These are phyloP conservation scores for Keqinozyma sinolaborantium DNA, from an alignment of 1,139 yeast species.

Conservation along the genomic window DNA sequence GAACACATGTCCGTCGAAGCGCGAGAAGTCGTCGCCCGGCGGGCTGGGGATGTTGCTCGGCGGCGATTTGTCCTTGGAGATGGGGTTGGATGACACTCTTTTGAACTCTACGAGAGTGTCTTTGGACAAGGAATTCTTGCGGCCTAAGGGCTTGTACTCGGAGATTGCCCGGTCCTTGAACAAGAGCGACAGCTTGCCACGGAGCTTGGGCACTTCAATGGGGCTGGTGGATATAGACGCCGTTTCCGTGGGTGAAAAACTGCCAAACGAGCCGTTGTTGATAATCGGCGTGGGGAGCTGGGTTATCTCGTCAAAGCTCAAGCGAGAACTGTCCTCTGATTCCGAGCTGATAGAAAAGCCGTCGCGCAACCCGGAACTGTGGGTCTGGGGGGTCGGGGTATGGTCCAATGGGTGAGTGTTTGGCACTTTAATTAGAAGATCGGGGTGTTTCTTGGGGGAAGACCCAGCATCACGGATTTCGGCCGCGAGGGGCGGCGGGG, in stretches of 20 bases:
- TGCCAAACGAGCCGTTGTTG: slow-evolving; percentile 34
- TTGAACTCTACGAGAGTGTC: not conserved
- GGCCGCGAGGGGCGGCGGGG: too few species aligned
- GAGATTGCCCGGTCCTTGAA: slow-evolving; percentile 23
- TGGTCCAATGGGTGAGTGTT: too few species aligned
- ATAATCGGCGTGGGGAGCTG: slow-evolving; percentile 57
- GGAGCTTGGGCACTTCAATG: slow-evolving; percentile 4
- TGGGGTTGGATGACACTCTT: slow-evolving; percentile 1
- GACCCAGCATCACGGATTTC: too few species aligned
- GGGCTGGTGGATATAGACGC: slow-evolving; percentile 5
- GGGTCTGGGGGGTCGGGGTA: too few species aligned
- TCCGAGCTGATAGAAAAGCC: not conserved
- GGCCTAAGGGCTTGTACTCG: slow-evolving; percentile 31
- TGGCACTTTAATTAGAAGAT: not conserved
- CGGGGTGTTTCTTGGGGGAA: not conserved
- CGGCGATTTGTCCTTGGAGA: not conserved
- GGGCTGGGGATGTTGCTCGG: slow-evolving; percentile 8
- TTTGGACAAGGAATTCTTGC: slow-evolving; percentile 17
- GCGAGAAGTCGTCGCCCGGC: slow-evolving; percentile 4
- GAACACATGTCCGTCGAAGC: not conserved
- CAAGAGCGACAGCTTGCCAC: slow-evolving; percentile 2
- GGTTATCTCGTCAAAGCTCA: slow-evolving; percentile 45
- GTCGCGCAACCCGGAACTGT: too few species aligned
- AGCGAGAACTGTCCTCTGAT: not conserved
- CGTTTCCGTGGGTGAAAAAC: slow-evolving; percentile 7